Conservation (phyloP, 1,284 basidiomycete genomes). For the Pseudozyma pruni region DNA sequence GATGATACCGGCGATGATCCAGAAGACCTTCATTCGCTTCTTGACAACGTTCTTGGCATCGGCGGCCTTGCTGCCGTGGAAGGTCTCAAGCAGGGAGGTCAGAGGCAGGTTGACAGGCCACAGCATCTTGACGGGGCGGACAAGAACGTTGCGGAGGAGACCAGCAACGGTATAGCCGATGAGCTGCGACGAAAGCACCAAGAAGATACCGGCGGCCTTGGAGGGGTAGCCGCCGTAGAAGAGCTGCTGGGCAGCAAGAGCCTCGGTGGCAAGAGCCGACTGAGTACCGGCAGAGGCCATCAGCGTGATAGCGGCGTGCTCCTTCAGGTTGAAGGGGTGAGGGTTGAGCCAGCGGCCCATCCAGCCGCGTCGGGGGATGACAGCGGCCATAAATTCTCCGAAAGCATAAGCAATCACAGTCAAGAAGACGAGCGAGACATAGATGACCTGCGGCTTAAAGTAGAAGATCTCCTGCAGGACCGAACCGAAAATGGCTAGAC, state of each 20-base stretch:
- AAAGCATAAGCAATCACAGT: conserved; percentile 30
- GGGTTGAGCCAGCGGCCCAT: conserved; percentile 28
- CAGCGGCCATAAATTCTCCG: conserved; percentile 23
- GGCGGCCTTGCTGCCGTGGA: conserved; percentile 46
- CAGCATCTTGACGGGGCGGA: conserved; percentile 65
- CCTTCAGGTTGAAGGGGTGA: conserved; percentile 32
- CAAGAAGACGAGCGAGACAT: conserved; percentile 26
- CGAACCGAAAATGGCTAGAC: conserved; percentile 21
- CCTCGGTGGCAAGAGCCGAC: conserved; percentile 29
- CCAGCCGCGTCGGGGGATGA: conserved; percentile 14
- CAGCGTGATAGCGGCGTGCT: conserved; percentile 33
- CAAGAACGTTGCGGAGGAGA: conserved; percentile 32
- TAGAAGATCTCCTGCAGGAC: conserved; percentile 34
- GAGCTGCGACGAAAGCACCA: conserved; percentile 75
- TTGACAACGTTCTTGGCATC: conserved; percentile 68
- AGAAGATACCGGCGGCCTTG: conserved; percentile 69
- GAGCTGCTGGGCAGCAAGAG: conserved; percentile 36
- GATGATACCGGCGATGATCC: conserved; percentile 68
- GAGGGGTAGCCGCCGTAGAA: conserved; percentile 37
- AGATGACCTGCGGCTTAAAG: conserved; percentile 32
- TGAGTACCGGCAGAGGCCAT: conserved; percentile 33
- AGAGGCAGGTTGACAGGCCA: conserved; percentile 56
- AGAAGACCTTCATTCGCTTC: conserved; percentile 75
- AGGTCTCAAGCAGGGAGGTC: conserved; percentile 54
- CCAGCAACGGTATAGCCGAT: conserved; percentile 76